A percentile compares a stretch with the other conserved stretches of the same genome.
These are phyloP conservation scores for Mycena metata DNA, from an alignment of 768 basidiomycete genomes.

Conservation along the genomic window DNA sequence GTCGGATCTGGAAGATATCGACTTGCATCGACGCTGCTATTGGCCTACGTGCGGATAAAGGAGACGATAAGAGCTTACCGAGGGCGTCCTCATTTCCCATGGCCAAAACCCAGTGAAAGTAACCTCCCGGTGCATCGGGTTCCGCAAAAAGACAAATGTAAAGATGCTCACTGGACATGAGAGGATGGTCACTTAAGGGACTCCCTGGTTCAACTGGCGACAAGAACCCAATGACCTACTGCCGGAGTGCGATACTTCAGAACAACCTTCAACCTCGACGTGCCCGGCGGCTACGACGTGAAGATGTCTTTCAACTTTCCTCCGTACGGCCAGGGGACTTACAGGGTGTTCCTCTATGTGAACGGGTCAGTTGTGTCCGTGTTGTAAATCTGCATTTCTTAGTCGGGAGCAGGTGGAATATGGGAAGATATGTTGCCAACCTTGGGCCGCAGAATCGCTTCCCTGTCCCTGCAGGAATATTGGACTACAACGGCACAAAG, in stretches of 20 bases:
- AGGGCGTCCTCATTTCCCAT: no score
- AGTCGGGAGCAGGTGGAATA: conserved; percentile 76
- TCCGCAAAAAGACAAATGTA: no score
- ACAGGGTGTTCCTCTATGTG: conserved; percentile 66
- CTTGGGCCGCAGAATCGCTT: conserved; percentile 71
- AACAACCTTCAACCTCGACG: conserved; percentile 64
- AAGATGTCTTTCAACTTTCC: conserved; percentile 69
- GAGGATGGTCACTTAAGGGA: no score
- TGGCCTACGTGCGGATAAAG: no score
- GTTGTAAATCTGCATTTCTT: conserved; percentile 59
- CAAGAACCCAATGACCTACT: no score
- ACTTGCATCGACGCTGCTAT: no score
- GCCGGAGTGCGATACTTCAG: conserved; percentile 61
- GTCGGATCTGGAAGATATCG: no score
- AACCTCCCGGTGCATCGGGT: no score
- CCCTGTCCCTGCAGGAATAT: conserved; percentile 71
- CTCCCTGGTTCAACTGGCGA: no score
- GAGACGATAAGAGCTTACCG: no score
- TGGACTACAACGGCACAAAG: conserved; percentile 68
- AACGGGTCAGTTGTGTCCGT: conserved; percentile 52
- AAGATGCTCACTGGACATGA: no score
- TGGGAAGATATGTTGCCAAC: conserved; percentile 67
- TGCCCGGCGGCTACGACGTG: conserved; percentile 62
- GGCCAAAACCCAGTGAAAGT: no score
- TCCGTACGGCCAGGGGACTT: conserved; percentile 54